Evolutionary conservation across 2,329 filamentous ascomycete genomes (phyloP), one percentile per base, ranked within the genome.

Genomic region (Colletotrichum sp.): DNA sequence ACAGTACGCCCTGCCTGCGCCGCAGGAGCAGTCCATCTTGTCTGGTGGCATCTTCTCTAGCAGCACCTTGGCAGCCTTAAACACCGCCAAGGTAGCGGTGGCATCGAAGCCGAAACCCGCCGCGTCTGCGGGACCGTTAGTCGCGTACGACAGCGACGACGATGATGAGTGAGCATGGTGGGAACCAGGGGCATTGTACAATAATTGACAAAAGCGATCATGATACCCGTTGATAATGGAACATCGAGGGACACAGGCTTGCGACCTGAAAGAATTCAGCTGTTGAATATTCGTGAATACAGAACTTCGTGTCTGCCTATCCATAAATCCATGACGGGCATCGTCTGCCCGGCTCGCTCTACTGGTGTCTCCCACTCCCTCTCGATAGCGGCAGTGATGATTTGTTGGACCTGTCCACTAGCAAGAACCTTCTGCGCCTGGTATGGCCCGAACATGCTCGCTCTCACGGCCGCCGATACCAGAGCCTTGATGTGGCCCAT

Each of bases 111-210:
- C 88, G 28, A 89, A 92, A 68, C 84, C 89, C 12, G 85, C 89
- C 32, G 85, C 84, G 12, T 78, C 91, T 32, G 84, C 90, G 21
- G 95, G 95, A 2, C 94, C 95, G 8, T 86, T 98, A 78, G 97
- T 98, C 24, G 94, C 91, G 30, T 99, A 99, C 81, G 96, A 93
- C 71, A 98, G 95, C 83, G 96, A 98, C 84, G 94, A 98, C 76
- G 94, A 88, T 71, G 86, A 89, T 85, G 84, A 76, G 52, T 80
- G 83, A 76, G 77, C 8, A 80, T 13, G 43, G n/a, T 21, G 80
- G 75, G 81, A 76, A 78, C 78, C 75, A 43, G 82, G 16, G 24
- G 78, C 80, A 76, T 94, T 96, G 84, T 97, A 96, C 81, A 97
- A 97, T 71, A 96, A 96, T 15, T 65, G 38, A 70, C 52, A 69